phyloP scores from a whole-genome alignment of 495 filamentous ascomycete genomes.

The Annulohypoxylon maeteangense region DNA sequence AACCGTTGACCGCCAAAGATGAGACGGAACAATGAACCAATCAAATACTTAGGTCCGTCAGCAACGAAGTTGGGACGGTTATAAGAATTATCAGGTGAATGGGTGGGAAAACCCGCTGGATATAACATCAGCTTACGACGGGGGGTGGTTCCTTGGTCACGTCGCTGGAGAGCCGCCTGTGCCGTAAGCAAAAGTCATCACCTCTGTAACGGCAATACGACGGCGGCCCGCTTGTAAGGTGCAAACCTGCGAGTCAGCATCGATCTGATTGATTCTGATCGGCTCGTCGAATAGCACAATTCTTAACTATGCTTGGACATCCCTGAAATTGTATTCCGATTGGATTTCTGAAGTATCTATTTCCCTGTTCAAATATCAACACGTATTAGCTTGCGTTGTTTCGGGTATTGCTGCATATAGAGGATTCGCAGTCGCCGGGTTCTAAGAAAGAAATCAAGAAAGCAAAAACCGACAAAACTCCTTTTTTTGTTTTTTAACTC shows the following conservation, averaged over 20 bases:
- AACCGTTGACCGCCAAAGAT: constrained; percentile 30
- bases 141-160: constrained; percentile 26
- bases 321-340: constrained; percentile 17
- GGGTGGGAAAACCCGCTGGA: constrained; percentile 35
- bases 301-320: not conserved
- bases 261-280: constrained; percentile 13
- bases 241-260: constrained; percentile 42
- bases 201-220: constrained; percentile 31
- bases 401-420: constrained; percentile 32
- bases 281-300: constrained; percentile 16
- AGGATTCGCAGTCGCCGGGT: constrained; percentile 21
- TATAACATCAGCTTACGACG: constrained; percentile 45
- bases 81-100: not conserved
- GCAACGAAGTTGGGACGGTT: constrained; percentile 19
- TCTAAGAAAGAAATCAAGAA: constrained; percentile 12
- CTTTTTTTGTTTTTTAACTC: not conserved
- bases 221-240: constrained; percentile 33
- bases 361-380: constrained; percentile 22
- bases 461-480: not conserved
- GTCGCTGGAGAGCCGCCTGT: constrained; percentile 32
- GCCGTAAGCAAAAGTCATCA: constrained; percentile 37
- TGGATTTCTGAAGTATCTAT: constrained; percentile 13
- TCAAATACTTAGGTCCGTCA: constrained; percentile 17
- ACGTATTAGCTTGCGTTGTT: constrained; percentile 25
- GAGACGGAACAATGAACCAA: constrained; percentile 7